Base-by-base conservation (phyloP, 1,284 basidiomycete species). In the Leucoagaricus sp. region DNA sequence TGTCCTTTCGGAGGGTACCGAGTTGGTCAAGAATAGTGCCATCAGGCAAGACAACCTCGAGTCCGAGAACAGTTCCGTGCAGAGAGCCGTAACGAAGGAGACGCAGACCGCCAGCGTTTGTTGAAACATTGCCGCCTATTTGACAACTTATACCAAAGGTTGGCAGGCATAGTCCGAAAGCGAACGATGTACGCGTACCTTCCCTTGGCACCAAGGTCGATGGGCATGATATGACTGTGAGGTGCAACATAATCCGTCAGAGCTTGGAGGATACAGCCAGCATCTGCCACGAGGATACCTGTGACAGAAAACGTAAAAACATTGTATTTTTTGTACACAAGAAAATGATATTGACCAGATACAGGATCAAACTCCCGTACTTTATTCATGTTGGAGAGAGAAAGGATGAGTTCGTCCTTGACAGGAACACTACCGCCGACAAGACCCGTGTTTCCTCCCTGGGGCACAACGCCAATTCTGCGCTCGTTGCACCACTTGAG, bases 201-300 rank as follows among this genome's bases (percentile, higher is more conserved):
- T 67, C 97, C 97, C 79, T 99, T 99, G 17, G 97, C 97, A 50
- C 96, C 97, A 5, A 99, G 80, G 70, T 99, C 97, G 41, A 99
- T 84, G 3, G 97, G 97, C 87, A 99, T 96, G 72, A 98, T 96
- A 72, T 98, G 93, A 60, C 95, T 86, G 67, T 95, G 81, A 8
- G 93, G 89, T 3, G 87, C 87, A 49, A 99, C 84, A 69, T 93
- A 86, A 71, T 96, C 90, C 54, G 94, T 91, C 28, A 98, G 82
- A 9, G 85, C 83, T 69, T 99, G 92, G n/a, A 99, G 84, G 62
- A 99, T 87, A 72, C 94, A 96, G 28, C 97, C 97, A 1, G 96
- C 94, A 71, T 99, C 89, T 36, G 87, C 85, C 13, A 91, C 86
- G 55, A 91, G 72, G 49, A 88, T 82, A 55, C 89, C 89, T 90